Base-by-base conservation (phyloP, 768 basidiomycete species). In the Tephrocybe rancida region DNA sequence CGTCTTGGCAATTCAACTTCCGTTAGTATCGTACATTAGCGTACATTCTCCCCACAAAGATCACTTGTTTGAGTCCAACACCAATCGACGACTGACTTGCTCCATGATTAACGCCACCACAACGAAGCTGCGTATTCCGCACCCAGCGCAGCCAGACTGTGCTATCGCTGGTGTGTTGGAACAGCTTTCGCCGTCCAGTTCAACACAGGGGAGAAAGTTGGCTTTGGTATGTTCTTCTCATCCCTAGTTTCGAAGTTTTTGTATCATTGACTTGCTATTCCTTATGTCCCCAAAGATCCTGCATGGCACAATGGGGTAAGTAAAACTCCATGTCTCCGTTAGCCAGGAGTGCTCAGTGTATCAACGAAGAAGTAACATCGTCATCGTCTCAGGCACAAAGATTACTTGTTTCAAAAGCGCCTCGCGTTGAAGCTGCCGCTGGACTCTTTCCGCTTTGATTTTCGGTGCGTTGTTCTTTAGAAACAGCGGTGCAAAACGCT, bases 401-500 rank as follows among this genome's bases (percentile, higher is more conserved):
- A 93, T 65, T 93, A 93, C 70, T 67, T 93, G 44, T 92, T 87
- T 73, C 87, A 88, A 68, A 86, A 85, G 63, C 82, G 79, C 13
- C 82, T 93, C 18, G 88, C 88, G 2, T 65, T 68, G 34, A 75
- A 73, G 32, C 68, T 92, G 13, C 86, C 88, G 0, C 62, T 89
- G 21, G 91, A 94, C 67, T 92, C 90, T 2, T 92, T 93, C 66
- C 81, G 90, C 27, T 92, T 94, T 62, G 91, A 94, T 67, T 94
- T 94, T 70, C 82, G 90, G 89, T 91, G 37, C 48, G 11, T 50
- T 47, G 35, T 39, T 35, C 26, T 21, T 9, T 47, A 43, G 43
- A 34, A 16, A n/a, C n/a, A n/a, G 29, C 22, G 6, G 46, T 47
- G 26, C 30, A 51, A 45, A 37, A 41, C 52, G 44, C 55, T 53